These are phyloP conservation scores for Apiospora pterosperma DNA, from an alignment of 2,329 filamentous ascomycete species.

Conservation along the genomic window DNA sequence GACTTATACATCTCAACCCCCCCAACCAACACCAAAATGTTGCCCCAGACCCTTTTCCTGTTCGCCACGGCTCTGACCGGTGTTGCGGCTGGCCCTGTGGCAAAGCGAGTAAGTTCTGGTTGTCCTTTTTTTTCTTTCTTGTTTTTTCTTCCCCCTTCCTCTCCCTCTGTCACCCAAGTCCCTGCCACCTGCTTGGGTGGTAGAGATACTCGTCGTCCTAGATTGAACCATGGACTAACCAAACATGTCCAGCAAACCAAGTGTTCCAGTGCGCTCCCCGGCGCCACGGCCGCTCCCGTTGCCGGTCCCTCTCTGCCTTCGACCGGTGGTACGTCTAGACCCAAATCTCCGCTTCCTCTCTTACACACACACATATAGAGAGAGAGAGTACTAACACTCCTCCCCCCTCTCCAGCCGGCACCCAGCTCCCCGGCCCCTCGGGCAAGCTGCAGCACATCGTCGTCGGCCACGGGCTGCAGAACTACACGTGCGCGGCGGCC, in stretches of 20 bases:
- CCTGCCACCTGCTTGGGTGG: background rate
- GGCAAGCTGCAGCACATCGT: background rate
- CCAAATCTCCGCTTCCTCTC: background rate
- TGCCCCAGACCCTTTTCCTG: slow-evolving; percentile 20
- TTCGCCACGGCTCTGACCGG: slow-evolving; percentile 22
- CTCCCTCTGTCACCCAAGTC: background rate
- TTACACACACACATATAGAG: background rate
- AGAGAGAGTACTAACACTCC: background rate
- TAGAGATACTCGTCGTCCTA: background rate
- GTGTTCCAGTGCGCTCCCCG: background rate
- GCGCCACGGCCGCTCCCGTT: slow-evolving; percentile 7
- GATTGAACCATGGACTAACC: background rate
- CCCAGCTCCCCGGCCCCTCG: background rate
- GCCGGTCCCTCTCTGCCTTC: slow-evolving; percentile 32
- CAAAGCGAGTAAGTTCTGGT: slow-evolving; percentile 7
- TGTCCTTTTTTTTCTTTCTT: background rate
- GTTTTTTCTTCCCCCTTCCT: background rate
- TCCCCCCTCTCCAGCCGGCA: background rate
- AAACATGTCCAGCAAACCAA: too few relatives aligned
- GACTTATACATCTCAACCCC: slow-evolving; percentile 4
- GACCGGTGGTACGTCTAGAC: slow-evolving; percentile 30
- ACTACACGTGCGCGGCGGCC: slow-evolving; percentile 57
- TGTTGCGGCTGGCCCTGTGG: slow-evolving; percentile 22
- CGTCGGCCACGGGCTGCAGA: slow-evolving; percentile 61
- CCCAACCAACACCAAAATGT: slow-evolving; percentile 19